Base-by-base conservation (phyloP, 805 yeast species). In the Cyberlindnera subsufficiens region DNA sequence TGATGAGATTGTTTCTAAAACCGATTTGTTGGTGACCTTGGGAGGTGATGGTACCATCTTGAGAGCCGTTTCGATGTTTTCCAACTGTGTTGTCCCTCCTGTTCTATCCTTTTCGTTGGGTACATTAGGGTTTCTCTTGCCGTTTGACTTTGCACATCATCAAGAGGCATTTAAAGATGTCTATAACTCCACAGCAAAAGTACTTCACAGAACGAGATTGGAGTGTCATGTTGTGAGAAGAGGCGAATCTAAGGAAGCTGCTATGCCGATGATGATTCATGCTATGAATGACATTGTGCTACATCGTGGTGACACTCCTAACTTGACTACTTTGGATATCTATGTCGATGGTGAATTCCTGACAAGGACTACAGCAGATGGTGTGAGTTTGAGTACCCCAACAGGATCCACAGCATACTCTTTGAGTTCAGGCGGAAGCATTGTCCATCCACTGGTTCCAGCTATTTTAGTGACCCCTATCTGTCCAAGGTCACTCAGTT, bases 1-100 rank as follows among this genome's bases (percentile, higher is more conserved):
- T 15, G 64, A 68, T 10, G 83, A 80, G 9, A 77, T 88, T 35
- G 72, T 78, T 1, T 53, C 67, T 10, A 85, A 80, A 52, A 77
- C 96, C 0, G 98, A 90, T 57, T 61, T 90, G 35, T 66, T 90
- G 32, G 89, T 90, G 8, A 85, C 96, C 0, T 63, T 90, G 32
- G 98, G 98, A n/a, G 98, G 98, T 16, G 98, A 90, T 62, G 98
- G 98, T 5, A 90, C 97, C 0, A 87, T 88, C 42, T 63, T 90
- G 35, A 75, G 90, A 42, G 96, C 91, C 0, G 91, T 88, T 0
- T 79, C 93, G 5, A 67, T 79, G 53, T 90, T 90, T 58, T 78
- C 82, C 42, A 77, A 79, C 55, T 71, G 71, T 9, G 69, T 67
- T 29, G 93, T 87, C 4, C 98, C 98, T 1, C 98, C 98, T 0